Evolutionary conservation across 768 basidiomycete species (phyloP).

Genomic region (Trametes coccinea): DNA sequence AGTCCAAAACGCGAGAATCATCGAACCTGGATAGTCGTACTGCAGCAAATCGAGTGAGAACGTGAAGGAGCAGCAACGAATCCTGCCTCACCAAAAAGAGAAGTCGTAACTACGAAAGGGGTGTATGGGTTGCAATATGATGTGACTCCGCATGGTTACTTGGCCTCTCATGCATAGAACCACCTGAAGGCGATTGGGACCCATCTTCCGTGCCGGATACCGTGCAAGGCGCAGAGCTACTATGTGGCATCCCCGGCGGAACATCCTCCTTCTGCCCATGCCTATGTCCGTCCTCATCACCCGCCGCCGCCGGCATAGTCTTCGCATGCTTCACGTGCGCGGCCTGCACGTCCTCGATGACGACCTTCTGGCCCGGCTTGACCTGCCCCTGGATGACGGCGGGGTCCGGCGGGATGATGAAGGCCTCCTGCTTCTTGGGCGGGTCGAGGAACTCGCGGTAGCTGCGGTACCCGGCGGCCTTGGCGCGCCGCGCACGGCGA

Average conservation of each 20-base stretch:
- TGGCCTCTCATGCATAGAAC: not conserved
- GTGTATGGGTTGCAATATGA: not conserved
- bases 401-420: slow-evolving; percentile 64
- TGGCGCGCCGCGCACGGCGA: slow-evolving; percentile 48
- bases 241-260: slow-evolving; percentile 16
- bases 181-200: too few relatives aligned
- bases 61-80: not conserved
- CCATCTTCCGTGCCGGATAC: not conserved
- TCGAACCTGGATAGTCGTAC: not conserved
- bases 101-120: not conserved
- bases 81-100: not conserved
- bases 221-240: slow-evolving; percentile 14
- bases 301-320: slow-evolving; percentile 9
- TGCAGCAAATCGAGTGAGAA: not conserved
- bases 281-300: slow-evolving; percentile 6
- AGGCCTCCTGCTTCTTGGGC: slow-evolving; percentile 38
- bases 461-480: slow-evolving; percentile 43
- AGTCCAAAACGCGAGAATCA: not conserved
- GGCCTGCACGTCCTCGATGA: slow-evolving; percentile 17
- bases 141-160: not conserved
- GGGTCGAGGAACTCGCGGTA: slow-evolving; percentile 41
- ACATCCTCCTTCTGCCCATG: slow-evolving; percentile 20
- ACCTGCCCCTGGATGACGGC: slow-evolving; percentile 55
- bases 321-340: slow-evolving; percentile 16
- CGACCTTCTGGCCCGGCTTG: slow-evolving; percentile 40